These are phyloP conservation scores for Penicillium salamii DNA, from an alignment of 495 filamentous ascomycete genomes.

Conservation along the genomic window DNA sequence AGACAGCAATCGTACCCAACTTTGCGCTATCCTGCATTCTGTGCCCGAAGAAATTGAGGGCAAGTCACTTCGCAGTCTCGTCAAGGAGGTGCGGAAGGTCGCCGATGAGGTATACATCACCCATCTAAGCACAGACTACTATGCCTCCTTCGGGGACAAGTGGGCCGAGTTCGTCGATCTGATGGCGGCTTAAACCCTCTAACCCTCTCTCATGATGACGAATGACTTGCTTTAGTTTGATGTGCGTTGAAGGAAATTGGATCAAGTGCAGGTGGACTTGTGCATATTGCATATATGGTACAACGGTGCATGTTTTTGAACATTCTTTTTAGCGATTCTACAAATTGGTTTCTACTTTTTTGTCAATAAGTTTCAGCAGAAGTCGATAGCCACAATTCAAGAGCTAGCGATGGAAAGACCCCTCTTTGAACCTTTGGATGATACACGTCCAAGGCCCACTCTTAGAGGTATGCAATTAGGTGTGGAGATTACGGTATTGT, in stretches of 20 bases:
- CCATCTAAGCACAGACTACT: constrained; percentile 41
- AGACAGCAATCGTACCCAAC: constrained; percentile 31
- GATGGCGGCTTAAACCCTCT: constrained; percentile 29
- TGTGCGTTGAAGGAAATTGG: neutral
- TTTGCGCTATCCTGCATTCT: constrained; percentile 43
- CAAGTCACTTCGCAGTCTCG: constrained; percentile 29
- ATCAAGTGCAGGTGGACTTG: neutral
- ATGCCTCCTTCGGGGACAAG: constrained; percentile 40
- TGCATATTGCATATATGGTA: neutral
- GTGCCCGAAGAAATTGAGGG: constrained; percentile 34
- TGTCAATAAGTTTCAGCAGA: neutral
- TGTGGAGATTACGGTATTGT: neutral
- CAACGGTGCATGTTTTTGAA: neutral
- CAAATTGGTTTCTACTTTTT: neutral
- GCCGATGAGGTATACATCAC: constrained; percentile 47
- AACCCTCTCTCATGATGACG: neutral
- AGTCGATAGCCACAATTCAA: neutral
- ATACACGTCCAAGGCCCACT: neutral
- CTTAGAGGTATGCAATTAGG: neutral
- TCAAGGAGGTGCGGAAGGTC: constrained; percentile 33
- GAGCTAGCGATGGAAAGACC: neutral
- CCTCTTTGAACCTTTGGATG: neutral
- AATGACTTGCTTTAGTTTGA: neutral
- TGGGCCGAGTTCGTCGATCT: constrained; percentile 44
- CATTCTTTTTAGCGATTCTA: neutral